Percentiles rank a stretch among this genome's conserved stretches.
These are phyloP conservation scores for Parachlorella kessleri DNA, from an alignment of 139 green algal genomes.

Conservation along the genomic window DNA sequence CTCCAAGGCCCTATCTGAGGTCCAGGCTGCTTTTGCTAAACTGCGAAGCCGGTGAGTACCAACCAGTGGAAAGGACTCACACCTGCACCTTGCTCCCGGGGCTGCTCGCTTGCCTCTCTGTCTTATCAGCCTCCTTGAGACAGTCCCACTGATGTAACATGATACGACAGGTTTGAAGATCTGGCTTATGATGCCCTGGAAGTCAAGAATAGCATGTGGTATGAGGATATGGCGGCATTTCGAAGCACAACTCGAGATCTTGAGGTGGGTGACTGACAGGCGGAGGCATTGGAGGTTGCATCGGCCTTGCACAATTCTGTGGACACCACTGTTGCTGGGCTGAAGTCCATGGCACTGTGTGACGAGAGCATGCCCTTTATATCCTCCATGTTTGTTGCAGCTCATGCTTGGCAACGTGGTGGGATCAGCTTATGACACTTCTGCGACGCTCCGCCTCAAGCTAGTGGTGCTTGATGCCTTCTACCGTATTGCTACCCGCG, in stretches of 20 bases:
- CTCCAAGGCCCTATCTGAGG: constrained; percentile 4
- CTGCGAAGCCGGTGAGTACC: too few relatives aligned
- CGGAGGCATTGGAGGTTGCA: too few relatives aligned
- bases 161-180: constrained; percentile 4
- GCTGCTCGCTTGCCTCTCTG: too few relatives aligned
- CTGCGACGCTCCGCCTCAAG: not conserved
- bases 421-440: not conserved
- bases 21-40: constrained; percentile 6
- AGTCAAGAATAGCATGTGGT: constrained; percentile 5
- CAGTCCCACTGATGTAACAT: not conserved
- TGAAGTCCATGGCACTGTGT: too few relatives aligned
- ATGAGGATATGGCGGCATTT: constrained; percentile 19
- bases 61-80: too few relatives aligned
- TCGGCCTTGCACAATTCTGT: too few relatives aligned
- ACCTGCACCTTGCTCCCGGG: too few relatives aligned
- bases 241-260: not conserved
- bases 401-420: constrained; percentile 12
- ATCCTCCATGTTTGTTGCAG: too few relatives aligned
- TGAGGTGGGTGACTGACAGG: too few relatives aligned
- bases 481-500: not conserved
- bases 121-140: too few relatives aligned
- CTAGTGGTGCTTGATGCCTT: constrained; percentile 25
- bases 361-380: too few relatives aligned
- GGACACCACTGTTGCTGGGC: too few relatives aligned
- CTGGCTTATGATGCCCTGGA: constrained; percentile 22